Conservation (phyloP, 495 filamentous ascomycete species). For the Alectoria sarmentosa region DNA sequence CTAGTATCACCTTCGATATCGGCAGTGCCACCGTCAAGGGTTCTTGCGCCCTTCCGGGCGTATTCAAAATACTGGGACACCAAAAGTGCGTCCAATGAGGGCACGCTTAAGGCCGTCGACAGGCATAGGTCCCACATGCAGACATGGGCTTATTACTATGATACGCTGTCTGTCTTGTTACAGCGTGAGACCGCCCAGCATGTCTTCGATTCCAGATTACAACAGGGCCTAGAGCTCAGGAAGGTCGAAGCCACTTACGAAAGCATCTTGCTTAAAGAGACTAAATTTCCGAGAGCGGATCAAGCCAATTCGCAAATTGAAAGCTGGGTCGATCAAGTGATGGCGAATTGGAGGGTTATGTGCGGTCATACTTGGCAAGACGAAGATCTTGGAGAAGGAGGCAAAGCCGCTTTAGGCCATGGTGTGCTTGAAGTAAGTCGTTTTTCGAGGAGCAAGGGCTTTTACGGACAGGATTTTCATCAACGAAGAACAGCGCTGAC, state of each 20-base stretch:
- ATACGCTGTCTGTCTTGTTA: constrained; percentile 55
- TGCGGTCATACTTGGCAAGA: constrained; percentile 68
- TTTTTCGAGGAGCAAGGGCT: constrained; percentile 5
- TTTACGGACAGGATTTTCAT: neutral
- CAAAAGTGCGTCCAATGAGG: neutral
- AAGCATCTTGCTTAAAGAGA: constrained; percentile 61
- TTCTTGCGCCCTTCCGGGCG: constrained; percentile 51
- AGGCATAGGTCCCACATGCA: constrained; percentile 34
- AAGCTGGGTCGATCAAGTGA: constrained; percentile 68
- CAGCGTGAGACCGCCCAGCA: constrained; percentile 34
- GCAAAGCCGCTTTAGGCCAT: constrained; percentile 61
- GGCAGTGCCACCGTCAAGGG: constrained; percentile 38
- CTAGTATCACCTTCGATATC: constrained; percentile 33
- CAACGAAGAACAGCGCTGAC: neutral
- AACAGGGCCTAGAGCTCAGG: constrained; percentile 65
- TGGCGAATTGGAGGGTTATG: constrained; percentile 76
- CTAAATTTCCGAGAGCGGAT: constrained; percentile 75
- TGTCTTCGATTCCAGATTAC: constrained; percentile 41
- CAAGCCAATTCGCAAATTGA: constrained; percentile 69
- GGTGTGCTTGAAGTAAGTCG: constrained; percentile 62
- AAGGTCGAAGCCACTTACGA: constrained; percentile 69
- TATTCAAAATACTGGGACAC: constrained; percentile 54
- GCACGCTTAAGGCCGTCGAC: constrained; percentile 14
- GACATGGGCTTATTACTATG: constrained; percentile 76
- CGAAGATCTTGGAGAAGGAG: constrained; percentile 70